Evolutionary conservation across 2,329 filamentous ascomycete genomes (phyloP).

Genomic region (Aspergillus ochraceus): DNA sequence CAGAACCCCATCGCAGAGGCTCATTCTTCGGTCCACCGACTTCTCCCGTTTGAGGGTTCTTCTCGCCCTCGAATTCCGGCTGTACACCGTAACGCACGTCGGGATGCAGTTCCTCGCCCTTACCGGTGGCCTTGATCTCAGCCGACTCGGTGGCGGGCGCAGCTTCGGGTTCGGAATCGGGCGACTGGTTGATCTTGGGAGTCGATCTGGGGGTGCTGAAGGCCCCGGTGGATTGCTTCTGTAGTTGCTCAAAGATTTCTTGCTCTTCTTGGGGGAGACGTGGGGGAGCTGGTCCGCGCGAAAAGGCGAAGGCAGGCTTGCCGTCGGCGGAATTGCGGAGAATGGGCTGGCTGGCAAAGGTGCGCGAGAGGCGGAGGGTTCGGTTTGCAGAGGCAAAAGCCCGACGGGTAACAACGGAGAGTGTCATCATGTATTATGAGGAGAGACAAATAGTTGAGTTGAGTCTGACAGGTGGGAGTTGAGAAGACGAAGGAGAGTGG

Average conservation of each 20-base stretch:
- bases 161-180: conserved; percentile 40
- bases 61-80: conserved; percentile 90
- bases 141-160: conserved; percentile 28
- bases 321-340: conserved; percentile 25
- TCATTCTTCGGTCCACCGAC: conserved; percentile 97
- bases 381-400: conserved; percentile 45
- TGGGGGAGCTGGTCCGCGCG: conserved; percentile 67
- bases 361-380: conserved; percentile 23
- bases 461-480: neutral
- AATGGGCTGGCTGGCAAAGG: conserved; percentile 27
- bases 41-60: conserved; percentile 91
- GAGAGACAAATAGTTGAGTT: neutral
- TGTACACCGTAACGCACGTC: conserved; percentile 73
- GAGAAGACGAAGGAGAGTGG: neutral
- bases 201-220: conserved; percentile 63
- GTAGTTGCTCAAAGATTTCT: conserved; percentile 84
- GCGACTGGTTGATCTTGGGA: conserved; percentile 53
- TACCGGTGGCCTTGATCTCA: conserved; percentile 54
- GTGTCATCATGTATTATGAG: conserved; percentile 16
- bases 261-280: conserved; percentile 86
- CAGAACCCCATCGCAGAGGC: conserved; percentile 79
- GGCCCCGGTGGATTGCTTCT: conserved; percentile 72
- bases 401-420: conserved; percentile 27
- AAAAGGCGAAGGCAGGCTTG: conserved; percentile 35
- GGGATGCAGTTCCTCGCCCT: conserved; percentile 67